phyloP scores from a whole-genome alignment of 2,329 filamentous ascomycete species.

The Hymenoscyphus salicellus region DNA sequence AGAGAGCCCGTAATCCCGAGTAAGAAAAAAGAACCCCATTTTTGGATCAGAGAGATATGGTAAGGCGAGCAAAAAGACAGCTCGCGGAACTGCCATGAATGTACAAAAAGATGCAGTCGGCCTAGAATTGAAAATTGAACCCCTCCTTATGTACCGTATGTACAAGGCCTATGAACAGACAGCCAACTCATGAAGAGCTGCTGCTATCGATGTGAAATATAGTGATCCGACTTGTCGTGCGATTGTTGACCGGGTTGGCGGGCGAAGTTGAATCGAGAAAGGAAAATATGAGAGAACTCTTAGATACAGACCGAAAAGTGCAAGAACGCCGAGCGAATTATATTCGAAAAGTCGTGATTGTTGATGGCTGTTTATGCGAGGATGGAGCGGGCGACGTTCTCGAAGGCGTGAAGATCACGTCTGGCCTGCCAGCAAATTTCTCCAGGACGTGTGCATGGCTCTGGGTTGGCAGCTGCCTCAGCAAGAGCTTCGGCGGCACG shows the following conservation, averaged over 20 bases:
- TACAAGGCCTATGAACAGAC: conserved; percentile 2
- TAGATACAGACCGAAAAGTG: not conserved
- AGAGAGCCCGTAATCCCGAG: not conserved
- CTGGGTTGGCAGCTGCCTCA: conserved; percentile 19
- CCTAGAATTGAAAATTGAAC: not conserved
- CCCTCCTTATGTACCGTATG: not conserved
- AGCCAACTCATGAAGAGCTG: not conserved
- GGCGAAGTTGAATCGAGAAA: not conserved
- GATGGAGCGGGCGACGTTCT: not conserved
- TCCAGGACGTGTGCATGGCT: not conserved
- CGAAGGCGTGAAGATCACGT: conserved; percentile 8
- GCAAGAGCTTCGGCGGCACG: conserved; percentile 9
- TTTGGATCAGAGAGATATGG: not conserved
- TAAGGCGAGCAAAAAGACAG: not conserved
- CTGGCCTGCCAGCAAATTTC: not conserved
- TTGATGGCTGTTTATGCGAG: not conserved
- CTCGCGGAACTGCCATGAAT: not conserved
- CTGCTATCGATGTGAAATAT: not conserved
- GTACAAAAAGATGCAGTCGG: not conserved
- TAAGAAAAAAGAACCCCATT: not conserved
- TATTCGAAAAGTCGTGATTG: not conserved
- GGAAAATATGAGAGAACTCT: not conserved
- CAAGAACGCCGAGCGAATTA: not conserved
- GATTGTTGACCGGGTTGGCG: not conserved
- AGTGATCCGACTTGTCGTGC: not conserved